Conservation (phyloP, 257 asterid genomes). For the Phtheirospermum japonicum region DNA sequence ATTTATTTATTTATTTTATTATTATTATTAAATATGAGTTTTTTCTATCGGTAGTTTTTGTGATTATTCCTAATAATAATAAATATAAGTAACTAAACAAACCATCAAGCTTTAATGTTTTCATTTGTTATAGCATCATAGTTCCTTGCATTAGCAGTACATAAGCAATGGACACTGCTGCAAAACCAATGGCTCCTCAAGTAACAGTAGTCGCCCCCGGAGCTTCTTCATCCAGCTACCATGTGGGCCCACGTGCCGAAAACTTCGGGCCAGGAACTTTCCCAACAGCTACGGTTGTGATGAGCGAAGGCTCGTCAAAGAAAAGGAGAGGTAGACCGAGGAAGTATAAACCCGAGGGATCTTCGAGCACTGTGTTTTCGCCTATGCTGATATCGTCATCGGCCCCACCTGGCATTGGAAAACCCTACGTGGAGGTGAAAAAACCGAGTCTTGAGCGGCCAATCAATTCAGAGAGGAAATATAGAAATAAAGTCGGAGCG, state of each 20-base stretch:
- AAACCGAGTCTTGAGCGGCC: constrained; percentile 34
- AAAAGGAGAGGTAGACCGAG: constrained; percentile 76
- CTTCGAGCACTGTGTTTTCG: constrained; percentile 32
- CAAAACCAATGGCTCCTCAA: constrained; percentile 42
- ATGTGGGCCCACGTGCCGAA: constrained; percentile 43
- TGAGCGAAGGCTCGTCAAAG: constrained; percentile 36
- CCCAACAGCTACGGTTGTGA: constrained; percentile 12
- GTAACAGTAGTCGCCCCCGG: constrained; percentile 41
- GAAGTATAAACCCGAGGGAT: constrained; percentile 54
- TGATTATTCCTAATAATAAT: not conserved
- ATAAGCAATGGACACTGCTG: constrained; percentile 51
- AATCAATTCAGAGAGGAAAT: constrained; percentile 43
- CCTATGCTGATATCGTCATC: constrained; percentile 44
- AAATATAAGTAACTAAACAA: not conserved
- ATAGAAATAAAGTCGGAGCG: constrained; percentile 41
- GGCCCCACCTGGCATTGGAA: constrained; percentile 41
- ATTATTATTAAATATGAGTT: too few species aligned
- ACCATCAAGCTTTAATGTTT: not conserved
- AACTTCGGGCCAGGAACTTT: constrained; percentile 25
- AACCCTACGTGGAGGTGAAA: constrained; percentile 34
- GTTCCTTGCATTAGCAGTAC: constrained; percentile 17
- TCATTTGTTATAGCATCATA: not conserved
- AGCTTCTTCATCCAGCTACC: constrained; percentile 51
- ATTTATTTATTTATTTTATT: too few species aligned
- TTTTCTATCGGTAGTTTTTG: too few species aligned